Percentiles rank a stretch among this genome's conserved stretches.
phyloP scores from a whole-genome alignment of 345 rosid genomes.

The Dimocarpus longan region DNA sequence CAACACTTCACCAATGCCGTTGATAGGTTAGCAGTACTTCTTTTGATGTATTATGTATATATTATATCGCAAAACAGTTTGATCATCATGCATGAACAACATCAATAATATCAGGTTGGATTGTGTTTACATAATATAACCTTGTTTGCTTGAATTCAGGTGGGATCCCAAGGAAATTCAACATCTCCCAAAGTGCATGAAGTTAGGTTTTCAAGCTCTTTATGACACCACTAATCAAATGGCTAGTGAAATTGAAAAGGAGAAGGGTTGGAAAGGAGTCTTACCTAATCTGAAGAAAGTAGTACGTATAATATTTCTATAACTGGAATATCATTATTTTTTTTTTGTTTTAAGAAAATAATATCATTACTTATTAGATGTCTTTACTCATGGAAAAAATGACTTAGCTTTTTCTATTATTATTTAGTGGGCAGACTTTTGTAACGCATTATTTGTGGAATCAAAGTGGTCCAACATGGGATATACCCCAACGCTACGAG shows the following conservation, averaged over 20 bases:
- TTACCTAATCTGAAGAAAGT: slow-evolving; percentile 38
- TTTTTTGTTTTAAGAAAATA: too few species aligned
- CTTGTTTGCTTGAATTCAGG: slow-evolving; percentile 24
- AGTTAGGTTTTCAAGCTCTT: slow-evolving; percentile 43
- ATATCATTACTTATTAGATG: not conserved
- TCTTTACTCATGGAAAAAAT: not conserved
- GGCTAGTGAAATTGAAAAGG: slow-evolving; percentile 39
- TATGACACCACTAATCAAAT: slow-evolving; percentile 32
- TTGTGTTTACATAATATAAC: not conserved
- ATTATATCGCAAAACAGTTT: too few species aligned
- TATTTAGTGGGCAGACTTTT: slow-evolving; percentile 56
- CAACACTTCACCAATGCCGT: slow-evolving; percentile 49
- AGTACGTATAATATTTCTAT: slow-evolving; percentile 24
- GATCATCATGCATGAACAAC: not conserved
- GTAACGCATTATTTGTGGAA: slow-evolving; percentile 48
- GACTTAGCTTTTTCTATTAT: too few species aligned
- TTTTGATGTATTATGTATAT: not conserved
- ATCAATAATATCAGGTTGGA: too few species aligned
- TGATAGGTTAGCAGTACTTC: slow-evolving; percentile 25
- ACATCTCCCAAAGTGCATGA: slow-evolving; percentile 49
- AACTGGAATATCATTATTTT: not conserved
- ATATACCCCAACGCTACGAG: slow-evolving; percentile 39
- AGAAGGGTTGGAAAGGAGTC: slow-evolving; percentile 27
- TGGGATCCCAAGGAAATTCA: slow-evolving; percentile 38
- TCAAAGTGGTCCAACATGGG: slow-evolving; percentile 48